Conservation (phyloP, 2,329 filamentous ascomycete genomes). For the Phialophora macrospora region DNA sequence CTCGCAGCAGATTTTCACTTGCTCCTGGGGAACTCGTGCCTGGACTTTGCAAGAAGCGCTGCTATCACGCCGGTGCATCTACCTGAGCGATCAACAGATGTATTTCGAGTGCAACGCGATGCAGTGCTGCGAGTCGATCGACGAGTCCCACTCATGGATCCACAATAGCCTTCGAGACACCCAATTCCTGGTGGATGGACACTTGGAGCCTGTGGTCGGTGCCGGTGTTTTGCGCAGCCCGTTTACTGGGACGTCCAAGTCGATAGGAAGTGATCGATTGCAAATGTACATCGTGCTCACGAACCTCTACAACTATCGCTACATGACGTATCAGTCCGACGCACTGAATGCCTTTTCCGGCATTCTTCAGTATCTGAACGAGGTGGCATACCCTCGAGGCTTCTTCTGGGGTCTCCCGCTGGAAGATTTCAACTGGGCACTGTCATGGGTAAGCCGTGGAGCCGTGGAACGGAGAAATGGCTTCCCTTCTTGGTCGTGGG, state of each 20-base stretch:
- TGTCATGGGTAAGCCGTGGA: neutral
- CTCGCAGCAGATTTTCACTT: neutral
- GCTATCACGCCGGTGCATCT: neutral
- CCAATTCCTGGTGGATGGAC: neutral
- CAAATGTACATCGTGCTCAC: neutral
- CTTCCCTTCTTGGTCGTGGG: neutral
- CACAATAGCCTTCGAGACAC: neutral
- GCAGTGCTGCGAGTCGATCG: conserved; percentile 1
- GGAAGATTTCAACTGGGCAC: conserved; percentile 1
- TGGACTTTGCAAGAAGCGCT: conserved; percentile 2
- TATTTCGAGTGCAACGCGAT: conserved; percentile 5
- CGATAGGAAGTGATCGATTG: neutral
- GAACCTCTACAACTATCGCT: neutral
- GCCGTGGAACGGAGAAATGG: neutral
- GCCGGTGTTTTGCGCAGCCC: neutral
- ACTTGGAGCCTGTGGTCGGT: neutral
- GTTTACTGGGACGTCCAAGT: conserved; percentile 2
- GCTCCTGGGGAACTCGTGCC: neutral
- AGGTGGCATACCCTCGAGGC: neutral
- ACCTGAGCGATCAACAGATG: conserved; percentile 1
- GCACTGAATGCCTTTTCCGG: conserved; percentile 1
- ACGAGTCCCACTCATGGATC: conserved; percentile 2
- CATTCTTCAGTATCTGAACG: neutral
- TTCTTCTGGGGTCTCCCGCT: conserved; percentile 2
- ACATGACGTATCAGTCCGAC: conserved; percentile 1